phyloP scores from a whole-genome alignment of 108 stramenopile species.

The Cyclotella choctawhatcheeana region DNA sequence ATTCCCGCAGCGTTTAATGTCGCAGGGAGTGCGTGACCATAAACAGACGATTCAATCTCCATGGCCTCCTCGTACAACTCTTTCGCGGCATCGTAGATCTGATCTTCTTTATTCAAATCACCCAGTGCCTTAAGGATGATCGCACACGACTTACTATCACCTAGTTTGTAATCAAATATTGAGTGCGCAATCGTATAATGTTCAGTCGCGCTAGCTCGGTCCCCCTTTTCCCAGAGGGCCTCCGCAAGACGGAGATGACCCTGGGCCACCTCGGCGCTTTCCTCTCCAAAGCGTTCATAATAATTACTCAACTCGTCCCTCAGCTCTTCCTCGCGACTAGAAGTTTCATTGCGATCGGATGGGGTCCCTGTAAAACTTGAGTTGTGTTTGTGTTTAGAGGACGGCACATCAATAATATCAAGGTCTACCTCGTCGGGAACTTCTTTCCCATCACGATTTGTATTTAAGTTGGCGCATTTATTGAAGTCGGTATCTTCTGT shows the following conservation, averaged over 20 bases:
- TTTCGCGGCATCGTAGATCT: slow-evolving; percentile 55
- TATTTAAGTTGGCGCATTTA: neutral
- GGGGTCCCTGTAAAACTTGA: neutral
- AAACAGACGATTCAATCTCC: slow-evolving; percentile 44
- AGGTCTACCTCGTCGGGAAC: slow-evolving; percentile 21
- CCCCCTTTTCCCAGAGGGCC: slow-evolving; percentile 30
- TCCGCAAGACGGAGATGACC: slow-evolving; percentile 28
- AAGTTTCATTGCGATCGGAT: neutral
- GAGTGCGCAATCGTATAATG: slow-evolving; percentile 39
- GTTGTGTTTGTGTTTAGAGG: slow-evolving; percentile 7
- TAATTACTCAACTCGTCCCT: slow-evolving; percentile 11
- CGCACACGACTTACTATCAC: slow-evolving; percentile 28
- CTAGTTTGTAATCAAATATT: slow-evolving; percentile 21
- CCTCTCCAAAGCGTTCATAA: slow-evolving; percentile 10
- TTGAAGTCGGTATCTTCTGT: neutral
- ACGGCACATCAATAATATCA: slow-evolving; percentile 2
- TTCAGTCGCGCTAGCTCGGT: slow-evolving; percentile 32
- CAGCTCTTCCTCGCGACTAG: neutral
- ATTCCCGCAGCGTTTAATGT: slow-evolving; percentile 68
- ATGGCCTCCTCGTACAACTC: slow-evolving; percentile 64
- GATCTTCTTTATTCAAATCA: slow-evolving; percentile 43
- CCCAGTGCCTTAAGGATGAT: slow-evolving; percentile 38
- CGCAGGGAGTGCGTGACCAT: slow-evolving; percentile 64
- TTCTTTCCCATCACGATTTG: neutral
- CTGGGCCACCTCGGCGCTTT: slow-evolving; percentile 28